Conservation (phyloP, 148 eudicot genomes). For the Fagopyrum esculentum region DNA sequence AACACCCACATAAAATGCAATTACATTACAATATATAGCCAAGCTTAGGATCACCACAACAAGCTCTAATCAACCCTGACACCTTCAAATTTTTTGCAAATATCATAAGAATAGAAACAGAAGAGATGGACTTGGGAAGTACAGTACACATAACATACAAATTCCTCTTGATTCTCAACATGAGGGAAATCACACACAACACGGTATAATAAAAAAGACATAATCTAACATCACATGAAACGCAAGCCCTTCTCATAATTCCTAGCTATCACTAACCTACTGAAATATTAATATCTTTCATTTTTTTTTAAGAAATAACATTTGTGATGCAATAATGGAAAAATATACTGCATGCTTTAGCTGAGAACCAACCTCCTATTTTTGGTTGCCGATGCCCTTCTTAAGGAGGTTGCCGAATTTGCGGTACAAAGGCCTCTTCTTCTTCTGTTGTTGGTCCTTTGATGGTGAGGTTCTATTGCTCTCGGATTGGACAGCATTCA, state of each 20-base stretch:
- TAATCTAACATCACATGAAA: constrained; percentile 17
- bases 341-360: background rate
- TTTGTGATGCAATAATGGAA: background rate
- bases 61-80: background rate
- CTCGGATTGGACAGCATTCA: constrained; percentile 42
- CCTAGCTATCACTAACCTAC: constrained; percentile 21
- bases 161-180: background rate
- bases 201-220: constrained; percentile 11
- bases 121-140: background rate
- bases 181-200: background rate
- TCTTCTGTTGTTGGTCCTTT: constrained; percentile 55
- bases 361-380: constrained; percentile 23
- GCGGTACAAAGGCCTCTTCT: constrained; percentile 70
- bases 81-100: background rate
- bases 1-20: too few relatives aligned
- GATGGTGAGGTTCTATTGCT: constrained; percentile 47
- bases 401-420: constrained; percentile 84
- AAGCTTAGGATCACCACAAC: background rate
- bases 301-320: background rate
- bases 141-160: background rate
- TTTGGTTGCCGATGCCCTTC: constrained; percentile 60
- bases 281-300: background rate
- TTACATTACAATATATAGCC: too few relatives aligned
- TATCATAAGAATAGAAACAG: background rate
- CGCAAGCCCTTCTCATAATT: constrained; percentile 11